phyloP scores from a whole-genome alignment of 192 early-diverging fungal genomes.

The Obelidium mucronatum region DNA sequence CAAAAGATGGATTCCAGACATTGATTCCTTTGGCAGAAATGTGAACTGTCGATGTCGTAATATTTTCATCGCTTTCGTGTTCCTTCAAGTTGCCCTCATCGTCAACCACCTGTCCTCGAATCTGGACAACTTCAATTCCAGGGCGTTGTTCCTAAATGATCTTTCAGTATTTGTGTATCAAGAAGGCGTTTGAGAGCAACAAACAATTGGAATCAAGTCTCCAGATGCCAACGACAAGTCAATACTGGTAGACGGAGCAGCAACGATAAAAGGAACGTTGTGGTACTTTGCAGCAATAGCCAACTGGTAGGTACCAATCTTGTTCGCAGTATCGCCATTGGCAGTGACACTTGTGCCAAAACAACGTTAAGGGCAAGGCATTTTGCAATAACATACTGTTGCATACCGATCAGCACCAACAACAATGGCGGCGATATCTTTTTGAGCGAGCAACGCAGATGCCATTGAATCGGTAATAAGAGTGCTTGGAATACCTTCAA shows the following conservation, averaged over 20 bases:
- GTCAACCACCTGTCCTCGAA: constrained; percentile 62
- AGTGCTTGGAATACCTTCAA: constrained; percentile 91
- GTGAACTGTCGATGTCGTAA: constrained; percentile 60
- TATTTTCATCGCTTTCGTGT: constrained; percentile 41
- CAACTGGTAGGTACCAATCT: constrained; percentile 98
- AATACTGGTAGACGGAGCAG: constrained; percentile 92
- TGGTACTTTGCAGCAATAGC: constrained; percentile 91
- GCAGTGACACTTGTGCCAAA: constrained; percentile 70
- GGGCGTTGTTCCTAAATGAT: constrained; percentile 67
- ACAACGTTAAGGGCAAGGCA: not conserved
- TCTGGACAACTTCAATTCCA: constrained; percentile 74
- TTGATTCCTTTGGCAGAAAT: constrained; percentile 83
- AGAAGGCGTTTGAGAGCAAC: not conserved
- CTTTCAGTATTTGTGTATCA: not conserved
- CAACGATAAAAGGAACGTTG: constrained; percentile 89
- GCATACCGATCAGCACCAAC: constrained; percentile 90
- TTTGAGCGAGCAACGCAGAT: constrained; percentile 74
- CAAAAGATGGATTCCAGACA: constrained; percentile 99
- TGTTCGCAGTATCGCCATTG: constrained; percentile 98
- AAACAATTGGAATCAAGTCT: constrained; percentile 79
- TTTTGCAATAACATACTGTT: not conserved
- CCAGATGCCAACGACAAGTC: constrained; percentile 79
- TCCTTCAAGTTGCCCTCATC: constrained; percentile 50
- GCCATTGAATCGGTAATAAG: constrained; percentile 93
- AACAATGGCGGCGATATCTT: constrained; percentile 82